Percentiles rank a stretch among this genome's conserved stretches.
These are phyloP conservation scores for Trichoderma lentiforme DNA, from an alignment of 2,329 filamentous ascomycete species.

Conservation along the genomic window DNA sequence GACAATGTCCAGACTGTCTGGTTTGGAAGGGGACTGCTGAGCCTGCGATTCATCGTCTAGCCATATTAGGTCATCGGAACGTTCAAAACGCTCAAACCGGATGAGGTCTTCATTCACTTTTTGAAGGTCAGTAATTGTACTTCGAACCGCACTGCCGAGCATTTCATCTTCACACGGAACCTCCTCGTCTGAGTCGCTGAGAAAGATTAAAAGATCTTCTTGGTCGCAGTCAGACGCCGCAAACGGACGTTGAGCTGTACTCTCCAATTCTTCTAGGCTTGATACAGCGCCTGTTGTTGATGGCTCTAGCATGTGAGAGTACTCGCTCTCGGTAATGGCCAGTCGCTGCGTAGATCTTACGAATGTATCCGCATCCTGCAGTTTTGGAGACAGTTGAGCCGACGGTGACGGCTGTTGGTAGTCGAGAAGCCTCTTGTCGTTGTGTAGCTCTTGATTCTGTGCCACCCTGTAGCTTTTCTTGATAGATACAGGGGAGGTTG, in stretches of 20 bases:
- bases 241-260: too few relatives aligned
- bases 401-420: too few relatives aligned
- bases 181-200: background rate
- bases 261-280: background rate
- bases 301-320: background rate
- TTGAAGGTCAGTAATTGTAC: background rate
- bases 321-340: background rate
- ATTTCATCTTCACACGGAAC: background rate
- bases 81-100: background rate
- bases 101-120: background rate
- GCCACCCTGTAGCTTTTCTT: background rate
- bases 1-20: background rate
- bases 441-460: background rate
- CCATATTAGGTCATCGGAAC: constrained; percentile 12
- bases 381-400: too few relatives aligned
- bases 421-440: background rate
- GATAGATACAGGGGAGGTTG: background rate
- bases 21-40: background rate
- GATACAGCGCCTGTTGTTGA: background rate
- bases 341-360: background rate
- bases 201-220: background rate
- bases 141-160: background rate
- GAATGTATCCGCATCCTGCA: background rate
- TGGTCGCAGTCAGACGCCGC: background rate
- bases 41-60: background rate